Evolutionary conservation across 345 rosid species (phyloP).

Genomic region (Eutrema japonicum): DNA sequence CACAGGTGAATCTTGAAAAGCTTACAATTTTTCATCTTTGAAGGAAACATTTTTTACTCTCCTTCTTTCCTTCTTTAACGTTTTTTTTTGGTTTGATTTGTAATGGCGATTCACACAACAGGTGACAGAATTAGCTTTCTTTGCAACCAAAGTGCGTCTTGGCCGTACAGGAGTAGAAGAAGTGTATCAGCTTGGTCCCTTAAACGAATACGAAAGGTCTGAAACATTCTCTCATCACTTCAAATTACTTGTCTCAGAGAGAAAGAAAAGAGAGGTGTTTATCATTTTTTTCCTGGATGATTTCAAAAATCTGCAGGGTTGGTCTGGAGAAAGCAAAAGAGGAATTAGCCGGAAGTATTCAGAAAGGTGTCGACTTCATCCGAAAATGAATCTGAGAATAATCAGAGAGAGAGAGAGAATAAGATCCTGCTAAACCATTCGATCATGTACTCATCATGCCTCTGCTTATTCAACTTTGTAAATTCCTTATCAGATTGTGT

Average conservation of each 20-base stretch:
- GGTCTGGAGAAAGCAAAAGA: slow-evolving; percentile 79
- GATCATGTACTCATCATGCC: slow-evolving; percentile 28
- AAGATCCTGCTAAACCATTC: slow-evolving; percentile 11
- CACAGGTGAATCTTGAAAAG: slow-evolving; percentile 52
- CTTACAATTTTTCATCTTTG: background rate
- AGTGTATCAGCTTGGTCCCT: slow-evolving; percentile 69
- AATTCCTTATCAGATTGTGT: slow-evolving; percentile 26
- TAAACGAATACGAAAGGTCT: slow-evolving; percentile 74
- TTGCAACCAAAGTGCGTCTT: slow-evolving; percentile 77
- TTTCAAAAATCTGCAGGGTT: slow-evolving; percentile 43
- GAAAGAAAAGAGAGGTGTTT: background rate
- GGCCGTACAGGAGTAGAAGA: slow-evolving; percentile 76
- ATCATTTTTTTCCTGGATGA: background rate
- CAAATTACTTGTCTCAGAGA: background rate
- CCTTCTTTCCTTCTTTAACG: background rate
- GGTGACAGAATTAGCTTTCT: slow-evolving; percentile 85
- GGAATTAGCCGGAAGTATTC: slow-evolving; percentile 73
- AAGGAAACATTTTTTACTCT: background rate
- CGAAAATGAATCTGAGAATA: slow-evolving; percentile 50
- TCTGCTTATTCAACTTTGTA: slow-evolving; percentile 35
- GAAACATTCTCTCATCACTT: slow-evolving; percentile 11
- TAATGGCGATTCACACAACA: slow-evolving; percentile 26
- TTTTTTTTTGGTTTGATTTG: background rate
- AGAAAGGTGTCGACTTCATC: slow-evolving; percentile 69
- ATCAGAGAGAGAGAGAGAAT: slow-evolving; percentile 23